Base-by-base conservation (phyloP, 192 early-diverging fungal species). In the Backusella luteola region DNA sequence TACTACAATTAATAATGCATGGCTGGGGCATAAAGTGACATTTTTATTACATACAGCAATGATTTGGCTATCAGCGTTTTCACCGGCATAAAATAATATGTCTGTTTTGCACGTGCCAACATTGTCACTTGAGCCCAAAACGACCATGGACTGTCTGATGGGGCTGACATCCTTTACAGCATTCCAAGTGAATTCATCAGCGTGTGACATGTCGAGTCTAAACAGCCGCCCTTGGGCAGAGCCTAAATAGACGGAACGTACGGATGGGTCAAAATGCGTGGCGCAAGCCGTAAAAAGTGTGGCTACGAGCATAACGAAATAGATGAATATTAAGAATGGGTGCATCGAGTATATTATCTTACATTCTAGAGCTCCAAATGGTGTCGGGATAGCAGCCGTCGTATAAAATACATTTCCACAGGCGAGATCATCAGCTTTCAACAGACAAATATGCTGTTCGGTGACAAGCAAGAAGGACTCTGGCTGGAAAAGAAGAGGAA, bases 381-480 rank as follows among this genome's bases (percentile, higher is more conserved):
- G 23, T 38, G 32, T 26, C 23, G 71, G 71, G 12, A 81, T 66
- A n/a, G 32, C 4, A 8, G 19, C 19, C 6, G 49, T 66, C 1
- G 73, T 76, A 66, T 77, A 73, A 5, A 77, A 41, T 1, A 81
- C 79, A 32, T 81, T 81, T 34, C 79, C 79, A 35, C 71, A 77
- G 9, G 72, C 46, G 1, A 81, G 35, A 63, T 81, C 79, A 26
- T 76, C 76, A 0, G 76, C 38, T 15, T 66, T 66, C 7, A 81
- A 49, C 35, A 77, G 42, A 67, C 70, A 76, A 2, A 76, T 42
- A 14, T 73, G 32, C 34, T 56, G 35, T 63, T 81, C 79, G 73
- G 79, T 81, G 23, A 81, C 75, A 6, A 81, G 38, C n/a, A 81
- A 63, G 11, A 76, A 73, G 41, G 79, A 19, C 42, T 81, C 79